Evolutionary conservation across 192 early-diverging fungal genomes (phyloP).

Genomic region (Linnemannia hyalina): DNA sequence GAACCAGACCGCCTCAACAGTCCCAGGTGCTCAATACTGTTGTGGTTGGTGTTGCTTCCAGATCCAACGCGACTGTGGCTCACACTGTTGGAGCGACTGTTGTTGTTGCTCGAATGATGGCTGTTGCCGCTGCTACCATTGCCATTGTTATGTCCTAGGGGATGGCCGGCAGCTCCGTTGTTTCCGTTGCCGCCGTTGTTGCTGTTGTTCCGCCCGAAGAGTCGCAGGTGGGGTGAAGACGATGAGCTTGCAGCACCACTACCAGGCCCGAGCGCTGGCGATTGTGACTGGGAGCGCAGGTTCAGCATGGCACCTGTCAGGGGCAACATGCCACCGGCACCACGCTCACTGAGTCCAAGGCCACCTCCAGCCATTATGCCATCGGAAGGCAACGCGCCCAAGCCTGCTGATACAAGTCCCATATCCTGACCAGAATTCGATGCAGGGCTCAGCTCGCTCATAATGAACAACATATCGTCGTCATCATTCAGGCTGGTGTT

Average conservation of each 20-base stretch:
- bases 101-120: conserved; percentile 1
- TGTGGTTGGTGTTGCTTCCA: conserved; percentile 22
- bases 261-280: conserved; percentile 20
- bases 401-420: neutral
- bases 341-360: neutral
- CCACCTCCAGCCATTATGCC: neutral
- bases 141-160: conserved; percentile 2
- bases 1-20: conserved; percentile 12
- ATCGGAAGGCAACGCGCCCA: neutral
- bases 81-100: conserved; percentile 25
- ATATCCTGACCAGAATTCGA: conserved; percentile 34
- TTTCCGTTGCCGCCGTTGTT: neutral
- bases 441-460: conserved; percentile 47
- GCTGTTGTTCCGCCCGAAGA: conserved; percentile 33
- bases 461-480: conserved; percentile 54
- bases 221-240: conserved; percentile 27
- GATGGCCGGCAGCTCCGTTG: neutral
- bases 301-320: conserved; percentile 32
- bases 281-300: conserved; percentile 47
- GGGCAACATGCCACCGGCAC: conserved; percentile 22
- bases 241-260: conserved; percentile 4
- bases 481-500: conserved; percentile 48
- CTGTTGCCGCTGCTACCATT: conserved; percentile 11
- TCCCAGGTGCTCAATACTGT: conserved; percentile 11
- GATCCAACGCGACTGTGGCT: conserved; percentile 41